These are phyloP conservation scores for Boletus vinaceobasis DNA, from an alignment of 768 basidiomycete species.

Conservation along the genomic window DNA sequence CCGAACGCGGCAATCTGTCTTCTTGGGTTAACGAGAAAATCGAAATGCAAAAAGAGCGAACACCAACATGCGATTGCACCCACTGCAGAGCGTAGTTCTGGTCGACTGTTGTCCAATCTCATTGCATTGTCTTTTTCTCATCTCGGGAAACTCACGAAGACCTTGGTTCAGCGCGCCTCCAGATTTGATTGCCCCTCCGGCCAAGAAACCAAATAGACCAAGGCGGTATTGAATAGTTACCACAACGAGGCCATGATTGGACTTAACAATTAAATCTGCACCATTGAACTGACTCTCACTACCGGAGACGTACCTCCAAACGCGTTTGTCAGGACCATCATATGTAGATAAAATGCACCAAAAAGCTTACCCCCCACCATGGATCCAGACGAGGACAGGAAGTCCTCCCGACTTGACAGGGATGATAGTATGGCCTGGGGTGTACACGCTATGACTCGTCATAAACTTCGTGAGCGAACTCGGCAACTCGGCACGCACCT, in stretches of 20 bases:
- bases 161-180: conserved; percentile 3
- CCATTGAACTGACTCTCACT: neutral
- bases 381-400: conserved; percentile 8
- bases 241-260: conserved; percentile 2
- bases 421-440: neutral
- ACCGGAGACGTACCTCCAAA: neutral
- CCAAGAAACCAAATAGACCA: conserved; percentile 6
- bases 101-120: neutral
- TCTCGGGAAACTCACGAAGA: conserved; percentile 1
- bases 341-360: neutral
- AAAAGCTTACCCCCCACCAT: conserved; percentile 4
- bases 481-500: neutral
- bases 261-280: conserved; percentile 4
- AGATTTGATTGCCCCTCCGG: neutral
- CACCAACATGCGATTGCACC: conserved; percentile 4
- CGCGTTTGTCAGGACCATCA: neutral
- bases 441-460: neutral
- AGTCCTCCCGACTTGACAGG: conserved; percentile 1
- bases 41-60: neutral
- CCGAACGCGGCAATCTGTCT: conserved; percentile 3
- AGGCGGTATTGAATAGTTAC: conserved; percentile 11
- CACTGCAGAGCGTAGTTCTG: conserved; percentile 4
- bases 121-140: neutral
- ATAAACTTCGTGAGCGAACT: neutral
- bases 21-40: neutral